Evolutionary conservation across 352 stramenopile species (phyloP), one percentile per base, ranked within the genome.

Genomic region (Elongisporangium anandrum): DNA sequence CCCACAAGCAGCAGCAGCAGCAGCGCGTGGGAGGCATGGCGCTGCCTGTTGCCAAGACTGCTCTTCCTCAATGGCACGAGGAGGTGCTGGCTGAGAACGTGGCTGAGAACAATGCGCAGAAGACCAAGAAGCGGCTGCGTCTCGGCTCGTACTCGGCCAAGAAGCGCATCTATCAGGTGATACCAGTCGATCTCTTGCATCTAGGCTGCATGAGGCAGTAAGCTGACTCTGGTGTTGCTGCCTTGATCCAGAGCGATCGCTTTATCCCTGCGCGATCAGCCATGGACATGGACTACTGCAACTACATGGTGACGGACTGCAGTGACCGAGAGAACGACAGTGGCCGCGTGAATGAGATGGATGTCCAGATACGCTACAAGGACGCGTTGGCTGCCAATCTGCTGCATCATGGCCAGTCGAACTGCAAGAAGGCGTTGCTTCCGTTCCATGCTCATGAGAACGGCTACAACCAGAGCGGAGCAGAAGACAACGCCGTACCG

Each of bases 251-350:
- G 52, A 75, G 71, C 61, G 74, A 81, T 56, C 72, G 74, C 19
- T 84, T 84, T 61, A 84, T 84, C 41, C 74, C 74, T 0, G 61
- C 68, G 16, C 61, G 74, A 17, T 66, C 57, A 9, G 55, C 58
- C 10, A 79, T 77, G 66, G 71, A 84, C 56, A 63, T 84, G 24
- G 74, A 84, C 19, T 77, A 73, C 58, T 79, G 66, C 61, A 72
- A 67, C 57, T 73, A 73, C 60, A 56, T 76, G 38, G 61, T 77
- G 39, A 60, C 61, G 22, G 59, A 67, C 50, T 52, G 53, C 20
- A 61, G 21, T 22, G 0, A n/a, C 13, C n/a, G 8, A 0, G 10
- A 56, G 15, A 23, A 56, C 9, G 23, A 34, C 51, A 20, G 9
- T 1, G 22, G 0, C 20, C 17, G n/a, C 2, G 17, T 19, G 41